Percentiles rank a stretch among this genome's conserved stretches.
Evolutionary conservation across 208 protist genomes (phyloP).

Genomic region (Trypanosoma brucei): DNA sequence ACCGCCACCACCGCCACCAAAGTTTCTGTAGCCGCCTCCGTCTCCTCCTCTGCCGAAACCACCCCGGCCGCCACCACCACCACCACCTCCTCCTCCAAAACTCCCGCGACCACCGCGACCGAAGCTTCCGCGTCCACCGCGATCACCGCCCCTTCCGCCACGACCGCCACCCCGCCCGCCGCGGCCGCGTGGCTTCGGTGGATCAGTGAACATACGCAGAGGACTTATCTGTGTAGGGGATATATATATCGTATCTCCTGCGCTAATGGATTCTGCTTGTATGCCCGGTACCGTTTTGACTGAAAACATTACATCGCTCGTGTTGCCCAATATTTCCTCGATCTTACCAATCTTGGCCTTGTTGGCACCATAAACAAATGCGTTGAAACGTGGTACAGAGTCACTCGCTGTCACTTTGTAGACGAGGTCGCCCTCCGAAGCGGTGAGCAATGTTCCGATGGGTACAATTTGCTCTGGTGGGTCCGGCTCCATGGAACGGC

Average conservation of each 20-base stretch:
- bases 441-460: slow-evolving; percentile 83
- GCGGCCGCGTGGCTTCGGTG: slow-evolving; percentile 78
- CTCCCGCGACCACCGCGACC: slow-evolving; percentile 31
- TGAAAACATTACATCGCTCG: slow-evolving; percentile 87
- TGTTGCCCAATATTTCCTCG: slow-evolving; percentile 88
- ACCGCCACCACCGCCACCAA: slow-evolving; percentile 4
- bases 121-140: slow-evolving; percentile 24
- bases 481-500: slow-evolving; percentile 60
- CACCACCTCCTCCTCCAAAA: slow-evolving; percentile 23
- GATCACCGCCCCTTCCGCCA: slow-evolving; percentile 9
- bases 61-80: slow-evolving; percentile 44
- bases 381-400: slow-evolving; percentile 86
- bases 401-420: slow-evolving; percentile 65
- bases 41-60: slow-evolving; percentile 35
- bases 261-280: slow-evolving; percentile 74
- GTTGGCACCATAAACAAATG: slow-evolving; percentile 89
- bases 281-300: slow-evolving; percentile 85
- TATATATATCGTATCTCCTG: slow-evolving; percentile 84
- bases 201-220: slow-evolving; percentile 82
- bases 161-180: slow-evolving; percentile 59
- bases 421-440: slow-evolving; percentile 85
- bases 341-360: slow-evolving; percentile 92
- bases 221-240: slow-evolving; percentile 83
- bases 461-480: slow-evolving; percentile 80
- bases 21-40: slow-evolving; percentile 42